Conservation (phyloP, 2,329 filamentous ascomycete species). For the Fusarium nodosum region DNA sequence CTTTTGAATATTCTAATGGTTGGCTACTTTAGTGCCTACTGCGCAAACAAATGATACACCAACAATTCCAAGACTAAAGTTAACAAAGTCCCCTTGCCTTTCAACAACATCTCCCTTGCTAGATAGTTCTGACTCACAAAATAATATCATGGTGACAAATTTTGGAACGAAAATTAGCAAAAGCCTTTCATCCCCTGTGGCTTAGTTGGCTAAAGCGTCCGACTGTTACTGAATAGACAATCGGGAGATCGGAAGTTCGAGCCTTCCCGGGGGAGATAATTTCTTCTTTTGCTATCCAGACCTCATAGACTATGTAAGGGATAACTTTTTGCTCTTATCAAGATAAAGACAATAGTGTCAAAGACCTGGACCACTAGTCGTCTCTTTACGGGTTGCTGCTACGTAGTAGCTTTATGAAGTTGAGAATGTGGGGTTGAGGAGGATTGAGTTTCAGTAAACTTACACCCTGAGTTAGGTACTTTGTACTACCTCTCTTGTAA, state of each 20-base stretch:
- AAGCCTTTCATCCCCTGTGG: conserved; percentile 4
- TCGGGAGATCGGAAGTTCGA: conserved; percentile 52
- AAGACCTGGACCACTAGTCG: background rate
- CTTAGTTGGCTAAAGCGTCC: conserved; percentile 36
- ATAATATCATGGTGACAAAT: background rate
- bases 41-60: background rate
- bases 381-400: background rate
- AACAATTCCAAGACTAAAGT: background rate
- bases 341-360: background rate
- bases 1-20: background rate
- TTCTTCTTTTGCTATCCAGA: background rate
- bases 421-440: background rate
- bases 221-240: conserved; percentile 47
- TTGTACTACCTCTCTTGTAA: background rate
- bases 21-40: background rate
- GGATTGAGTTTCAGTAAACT: background rate
- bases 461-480: background rate
- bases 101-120: background rate
- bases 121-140: too few relatives aligned
- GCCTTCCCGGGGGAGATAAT: conserved; percentile 49
- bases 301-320: background rate
- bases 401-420: background rate
- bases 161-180: background rate
- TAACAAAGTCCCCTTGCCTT: background rate
- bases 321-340: background rate